Evolutionary conservation across 495 filamentous ascomycete species (phyloP), one percentile per base, ranked within the genome.

Genomic region (Aspergillus saccharolyticus): DNA sequence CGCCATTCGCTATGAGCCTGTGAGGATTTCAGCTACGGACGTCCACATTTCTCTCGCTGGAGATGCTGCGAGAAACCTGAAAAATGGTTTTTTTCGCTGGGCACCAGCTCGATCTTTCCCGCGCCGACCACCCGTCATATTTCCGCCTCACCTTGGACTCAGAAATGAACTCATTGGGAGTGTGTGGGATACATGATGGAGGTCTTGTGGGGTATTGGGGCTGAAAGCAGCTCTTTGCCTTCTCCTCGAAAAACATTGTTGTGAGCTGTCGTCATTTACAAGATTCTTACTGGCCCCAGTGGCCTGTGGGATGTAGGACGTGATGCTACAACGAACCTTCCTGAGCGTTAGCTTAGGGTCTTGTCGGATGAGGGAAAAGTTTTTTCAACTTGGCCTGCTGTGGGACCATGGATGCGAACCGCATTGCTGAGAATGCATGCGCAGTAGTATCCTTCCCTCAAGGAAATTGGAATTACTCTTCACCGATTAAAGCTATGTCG

Each of bases 221-320:
- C 73, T 86, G 85, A 88, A 89, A 82, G 78, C 67, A 46, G 2
- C 10, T 57, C 48, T 9, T 52, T 21, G 63, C 79, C 81, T 91
- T 90, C 87, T 86, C 86, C 81, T 87, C 85, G 66, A 92, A 96
- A 91, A 80, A 30, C 56, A 91, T 87, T 87, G 88, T 88, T 85
- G 72, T 63, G 61, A 70, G 78, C 79, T 75, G 69, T 75, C 70
- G 69, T 65, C 47, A n/a, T 54, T 53, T 57, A 59, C 63, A 20
- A 15, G 14, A 28, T 21, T 58, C 25, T 10, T 17, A 49, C 59
- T 68, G 19, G 30, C 52, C 19, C 24, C 19, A 54, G 43, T 54
- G 60, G 52, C 62, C 64, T 44, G 50, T 63, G 28, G 63, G 58
- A 62, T 65, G 25, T 44, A 42, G 30, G 24, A 52, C 67, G 65